Conservation (phyloP, 139 green algal genomes). For the Micractinium sp. region DNA sequence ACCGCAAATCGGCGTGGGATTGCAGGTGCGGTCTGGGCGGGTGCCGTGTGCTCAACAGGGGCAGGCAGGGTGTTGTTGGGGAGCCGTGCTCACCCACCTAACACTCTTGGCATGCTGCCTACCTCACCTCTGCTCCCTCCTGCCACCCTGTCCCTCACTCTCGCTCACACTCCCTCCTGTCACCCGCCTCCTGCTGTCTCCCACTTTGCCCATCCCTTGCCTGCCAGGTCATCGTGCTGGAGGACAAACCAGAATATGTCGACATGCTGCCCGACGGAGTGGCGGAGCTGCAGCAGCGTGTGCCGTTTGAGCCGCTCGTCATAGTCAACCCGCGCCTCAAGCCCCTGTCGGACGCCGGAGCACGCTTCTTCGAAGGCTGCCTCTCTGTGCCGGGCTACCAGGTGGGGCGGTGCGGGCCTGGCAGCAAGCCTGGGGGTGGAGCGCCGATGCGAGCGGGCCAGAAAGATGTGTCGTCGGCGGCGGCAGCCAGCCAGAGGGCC, state of each 20-base stretch:
- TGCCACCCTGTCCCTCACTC: neutral
- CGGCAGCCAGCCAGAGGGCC: no score
- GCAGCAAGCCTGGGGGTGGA: neutral
- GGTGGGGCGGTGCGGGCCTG: slow-evolving; percentile 1
- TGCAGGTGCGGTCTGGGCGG: slow-evolving; percentile 1
- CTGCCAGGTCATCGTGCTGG: slow-evolving; percentile 43
- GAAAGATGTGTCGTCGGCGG: neutral
- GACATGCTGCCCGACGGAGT: neutral
- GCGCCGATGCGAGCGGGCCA: neutral
- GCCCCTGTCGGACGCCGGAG: slow-evolving; percentile 13
- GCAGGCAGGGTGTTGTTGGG: neutral
- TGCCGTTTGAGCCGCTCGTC: slow-evolving; percentile 22
- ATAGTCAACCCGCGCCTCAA: slow-evolving; percentile 33
- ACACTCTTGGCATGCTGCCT: neutral
- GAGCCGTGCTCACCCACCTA: no score
- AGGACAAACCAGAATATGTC: slow-evolving; percentile 41
- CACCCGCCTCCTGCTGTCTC: neutral
- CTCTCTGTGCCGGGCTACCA: slow-evolving; percentile 41
- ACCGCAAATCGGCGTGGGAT: slow-evolving; percentile 39
- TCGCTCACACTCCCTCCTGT: neutral
- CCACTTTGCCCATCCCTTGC: neutral
- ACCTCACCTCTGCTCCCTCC: no score
- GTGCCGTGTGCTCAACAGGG: neutral
- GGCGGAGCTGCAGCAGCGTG: slow-evolving; percentile 23
- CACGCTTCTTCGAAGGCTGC: slow-evolving; percentile 48